Base-by-base conservation (phyloP, 2,329 filamentous ascomycete species). In the Fusarium temperatum region DNA sequence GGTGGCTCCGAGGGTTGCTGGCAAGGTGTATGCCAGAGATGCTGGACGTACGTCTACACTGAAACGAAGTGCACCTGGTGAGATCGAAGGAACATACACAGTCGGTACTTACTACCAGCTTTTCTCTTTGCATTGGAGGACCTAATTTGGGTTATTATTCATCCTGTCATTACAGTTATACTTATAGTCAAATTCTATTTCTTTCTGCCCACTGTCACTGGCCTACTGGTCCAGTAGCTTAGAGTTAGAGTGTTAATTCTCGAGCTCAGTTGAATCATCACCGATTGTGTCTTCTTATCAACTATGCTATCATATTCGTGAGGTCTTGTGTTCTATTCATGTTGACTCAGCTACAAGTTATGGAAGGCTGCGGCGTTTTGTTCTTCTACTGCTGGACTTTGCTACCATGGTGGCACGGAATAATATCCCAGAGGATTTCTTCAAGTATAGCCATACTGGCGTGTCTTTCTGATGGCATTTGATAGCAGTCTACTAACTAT, bases 391-490 rank as follows among this genome's bases (percentile, higher is more conserved):
- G 10, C 42, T 18, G 1, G 17, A 18, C 3, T 26, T 45, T 3
- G 42, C 42, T 6, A 26, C 7, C n/a, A 18, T 8, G 1, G 2
- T 12, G n/a, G 42, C 15, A 18, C 15, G 11, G 7, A 3, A 45
- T 18, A 26, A 13, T 26, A 3, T 0, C 17, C 15, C 1, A 45
- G n/a, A 26, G n/a, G 17, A 6, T 24, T 8, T 17, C 6, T 24
- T 5, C 9, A 12, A 44, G n/a, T 44, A 44, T 17, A 44, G 8
- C 15, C 15, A 44, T 26, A 45, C 17, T 45, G 7, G 2, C 20
- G 17, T 18, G 8, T 45, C 0, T 18, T 18, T 45, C 6, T 18
- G 10, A 1, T 2, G 15, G 10, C 0, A 5, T 0, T 45, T 26
- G 7, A 17, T 4, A 5, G 6, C n/a, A 26, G 5, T 18, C 10